Percentiles rank a stretch among this genome's conserved stretches.
phyloP scores from a whole-genome alignment of 2,329 filamentous ascomycete genomes.

The Alternaria sp. region DNA sequence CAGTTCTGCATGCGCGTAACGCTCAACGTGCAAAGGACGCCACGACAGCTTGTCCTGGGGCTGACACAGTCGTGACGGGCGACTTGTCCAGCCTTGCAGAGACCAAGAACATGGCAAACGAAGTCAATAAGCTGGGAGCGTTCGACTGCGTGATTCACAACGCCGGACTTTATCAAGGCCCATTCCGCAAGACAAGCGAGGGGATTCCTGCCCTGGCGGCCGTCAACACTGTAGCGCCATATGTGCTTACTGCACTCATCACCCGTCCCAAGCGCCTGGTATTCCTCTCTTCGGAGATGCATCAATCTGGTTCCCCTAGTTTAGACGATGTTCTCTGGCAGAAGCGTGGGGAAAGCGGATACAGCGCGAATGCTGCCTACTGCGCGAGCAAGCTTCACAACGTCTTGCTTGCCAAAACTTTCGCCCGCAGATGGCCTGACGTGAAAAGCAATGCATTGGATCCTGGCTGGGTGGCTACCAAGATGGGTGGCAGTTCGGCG shows the following conservation, averaged over 20 bases:
- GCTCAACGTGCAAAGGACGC: conserved; percentile 60
- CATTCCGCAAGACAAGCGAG: conserved; percentile 53
- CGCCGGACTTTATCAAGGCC: conserved; percentile 58
- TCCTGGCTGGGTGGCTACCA: conserved; percentile 63
- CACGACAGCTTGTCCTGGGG: conserved; percentile 55
- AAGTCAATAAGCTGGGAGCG: conserved; percentile 57
- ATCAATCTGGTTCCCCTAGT: conserved; percentile 55
- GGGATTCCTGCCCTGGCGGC: conserved; percentile 59
- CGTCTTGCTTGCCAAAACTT: conserved; percentile 61
- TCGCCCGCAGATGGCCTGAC: conserved; percentile 55
- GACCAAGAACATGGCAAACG: conserved; percentile 58
- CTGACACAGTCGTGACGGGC: conserved; percentile 58
- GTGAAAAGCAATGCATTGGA: conserved; percentile 58
- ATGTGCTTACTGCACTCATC: conserved; percentile 61
- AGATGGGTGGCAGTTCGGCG: conserved; percentile 60
- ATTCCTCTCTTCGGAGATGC: conserved; percentile 60
- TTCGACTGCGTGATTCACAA: conserved; percentile 67
- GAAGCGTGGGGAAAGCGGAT: conserved; percentile 43
- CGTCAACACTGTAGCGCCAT: conserved; percentile 65
- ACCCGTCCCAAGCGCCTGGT: conserved; percentile 58
- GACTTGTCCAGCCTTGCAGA: conserved; percentile 61
- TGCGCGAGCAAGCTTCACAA: conserved; percentile 64
- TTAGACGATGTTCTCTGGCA: conserved; percentile 52
- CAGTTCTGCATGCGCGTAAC: conserved; percentile 63
- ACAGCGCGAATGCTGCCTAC: conserved; percentile 53